Conservation (phyloP, 768 basidiomycete species). For the Hypholoma sublateritium region DNA sequence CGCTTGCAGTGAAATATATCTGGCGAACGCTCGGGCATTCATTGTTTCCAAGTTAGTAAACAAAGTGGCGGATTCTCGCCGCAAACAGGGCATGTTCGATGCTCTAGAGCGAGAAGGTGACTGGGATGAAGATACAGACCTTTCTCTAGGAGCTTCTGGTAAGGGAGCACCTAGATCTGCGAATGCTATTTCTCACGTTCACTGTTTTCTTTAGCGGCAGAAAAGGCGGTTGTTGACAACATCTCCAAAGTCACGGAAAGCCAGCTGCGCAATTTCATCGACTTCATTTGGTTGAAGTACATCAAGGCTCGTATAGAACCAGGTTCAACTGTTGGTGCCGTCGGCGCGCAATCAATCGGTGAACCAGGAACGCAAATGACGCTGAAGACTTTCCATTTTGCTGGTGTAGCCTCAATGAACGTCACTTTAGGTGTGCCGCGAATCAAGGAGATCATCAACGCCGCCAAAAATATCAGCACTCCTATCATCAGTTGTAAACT, state of each 20-base stretch:
- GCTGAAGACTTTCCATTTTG: constrained; percentile 99
- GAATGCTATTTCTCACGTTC: not conserved
- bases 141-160: constrained; percentile 77
- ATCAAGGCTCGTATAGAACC: constrained; percentile 97
- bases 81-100: constrained; percentile 78
- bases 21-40: constrained; percentile 69
- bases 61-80: constrained; percentile 65
- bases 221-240: constrained; percentile 82
- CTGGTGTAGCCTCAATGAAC: constrained; percentile 99
- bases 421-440: constrained; percentile 99
- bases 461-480: constrained; percentile 94
- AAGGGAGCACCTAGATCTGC: constrained; percentile 18
- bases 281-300: constrained; percentile 90
- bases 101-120: constrained; percentile 73
- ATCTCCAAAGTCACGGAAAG: constrained; percentile 82
- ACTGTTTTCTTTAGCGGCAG: constrained; percentile 43
- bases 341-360: constrained; percentile 98
- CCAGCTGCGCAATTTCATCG: constrained; percentile 78
- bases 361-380: constrained; percentile 99
- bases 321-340: constrained; percentile 97
- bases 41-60: constrained; percentile 65
- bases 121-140: constrained; percentile 76
- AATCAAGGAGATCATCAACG: constrained; percentile 99
- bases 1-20: constrained; percentile 72
- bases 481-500: constrained; percentile 98